Percentiles rank a stretch among this genome's conserved stretches.
phyloP scores from a whole-genome alignment of 805 yeast species.

The Teunomyces atbi region DNA sequence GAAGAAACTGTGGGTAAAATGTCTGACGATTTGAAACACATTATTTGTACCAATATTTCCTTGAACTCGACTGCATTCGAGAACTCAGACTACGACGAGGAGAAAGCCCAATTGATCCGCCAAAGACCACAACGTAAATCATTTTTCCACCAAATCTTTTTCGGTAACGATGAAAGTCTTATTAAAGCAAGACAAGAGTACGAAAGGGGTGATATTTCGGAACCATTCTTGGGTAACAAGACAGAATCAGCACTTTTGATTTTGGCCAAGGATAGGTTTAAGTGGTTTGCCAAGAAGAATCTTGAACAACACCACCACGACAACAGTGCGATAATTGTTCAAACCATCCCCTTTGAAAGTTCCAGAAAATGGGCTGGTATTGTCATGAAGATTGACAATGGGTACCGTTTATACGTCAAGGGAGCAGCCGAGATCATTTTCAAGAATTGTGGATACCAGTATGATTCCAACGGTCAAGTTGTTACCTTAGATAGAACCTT shows the following conservation, averaged over 20 bases:
- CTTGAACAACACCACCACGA: constrained; percentile 43
- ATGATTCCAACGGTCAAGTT: constrained; percentile 27
- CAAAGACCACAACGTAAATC: constrained; percentile 29
- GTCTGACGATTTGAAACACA: constrained; percentile 19
- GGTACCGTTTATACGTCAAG: constrained; percentile 67
- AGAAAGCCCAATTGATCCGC: constrained; percentile 21
- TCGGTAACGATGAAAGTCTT: constrained; percentile 6
- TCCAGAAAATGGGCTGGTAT: constrained; percentile 91
- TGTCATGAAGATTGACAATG: constrained; percentile 50
- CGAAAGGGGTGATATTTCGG: constrained; percentile 30
- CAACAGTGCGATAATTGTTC: constrained; percentile 44
- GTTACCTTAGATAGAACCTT: constrained; percentile 27
- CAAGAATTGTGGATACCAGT: constrained; percentile 49
- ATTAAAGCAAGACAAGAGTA: constrained; percentile 6
- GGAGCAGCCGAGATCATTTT: constrained; percentile 94
- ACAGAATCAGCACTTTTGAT: constrained; percentile 88
- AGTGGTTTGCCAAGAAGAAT: constrained; percentile 37
- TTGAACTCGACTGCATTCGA: constrained; percentile 92
- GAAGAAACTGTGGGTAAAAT: constrained; percentile 19
- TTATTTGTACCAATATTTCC: constrained; percentile 54
- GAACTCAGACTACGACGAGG: constrained; percentile 46
- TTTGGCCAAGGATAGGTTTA: constrained; percentile 59
- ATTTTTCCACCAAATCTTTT: constrained; percentile 25
- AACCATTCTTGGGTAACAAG: constrained; percentile 83
- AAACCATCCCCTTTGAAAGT: constrained; percentile 87